phyloP scores from a whole-genome alignment of 345 rosid species.

The Acer yangbiense region DNA sequence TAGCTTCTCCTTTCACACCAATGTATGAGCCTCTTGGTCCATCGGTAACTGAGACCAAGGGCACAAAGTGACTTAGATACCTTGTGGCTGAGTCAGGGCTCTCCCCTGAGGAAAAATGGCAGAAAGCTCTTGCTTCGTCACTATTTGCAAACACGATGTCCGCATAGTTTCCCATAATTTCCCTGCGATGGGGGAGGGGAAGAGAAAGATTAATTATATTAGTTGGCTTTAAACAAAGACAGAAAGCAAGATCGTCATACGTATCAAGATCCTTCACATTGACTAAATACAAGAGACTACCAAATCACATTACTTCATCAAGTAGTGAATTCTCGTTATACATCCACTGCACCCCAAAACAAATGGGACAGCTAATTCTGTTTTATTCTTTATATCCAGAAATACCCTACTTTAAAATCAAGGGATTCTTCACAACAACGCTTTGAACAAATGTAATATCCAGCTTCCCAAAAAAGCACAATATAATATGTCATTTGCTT shows the following conservation, averaged over 20 bases:
- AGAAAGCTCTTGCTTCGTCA: constrained; percentile 85
- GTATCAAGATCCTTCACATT: background rate
- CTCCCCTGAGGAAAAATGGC: constrained; percentile 73
- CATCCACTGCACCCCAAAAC: background rate
- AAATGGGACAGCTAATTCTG: background rate
- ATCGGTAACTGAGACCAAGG: constrained; percentile 83
- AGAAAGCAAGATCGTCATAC: background rate
- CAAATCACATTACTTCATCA: background rate
- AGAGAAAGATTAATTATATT: background rate
- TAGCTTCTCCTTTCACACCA: constrained; percentile 95
- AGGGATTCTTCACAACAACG: background rate
- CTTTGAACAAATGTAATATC: background rate
- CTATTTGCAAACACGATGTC: constrained; percentile 85
- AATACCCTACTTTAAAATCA: background rate
- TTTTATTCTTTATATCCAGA: background rate
- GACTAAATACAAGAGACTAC: background rate
- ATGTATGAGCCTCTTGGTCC: constrained; percentile 88
- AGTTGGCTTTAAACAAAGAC: background rate
- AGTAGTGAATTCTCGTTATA: background rate
- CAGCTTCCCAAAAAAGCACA: background rate
- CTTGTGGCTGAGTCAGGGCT: constrained; percentile 74
- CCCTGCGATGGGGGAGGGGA: constrained; percentile 48
- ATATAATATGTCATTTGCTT: background rate
- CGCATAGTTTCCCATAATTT: constrained; percentile 76
- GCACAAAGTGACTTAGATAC: constrained; percentile 91